Evolutionary conservation across 2,329 filamentous ascomycete genomes (phyloP).

Genomic region (Botryotinia globosa): DNA sequence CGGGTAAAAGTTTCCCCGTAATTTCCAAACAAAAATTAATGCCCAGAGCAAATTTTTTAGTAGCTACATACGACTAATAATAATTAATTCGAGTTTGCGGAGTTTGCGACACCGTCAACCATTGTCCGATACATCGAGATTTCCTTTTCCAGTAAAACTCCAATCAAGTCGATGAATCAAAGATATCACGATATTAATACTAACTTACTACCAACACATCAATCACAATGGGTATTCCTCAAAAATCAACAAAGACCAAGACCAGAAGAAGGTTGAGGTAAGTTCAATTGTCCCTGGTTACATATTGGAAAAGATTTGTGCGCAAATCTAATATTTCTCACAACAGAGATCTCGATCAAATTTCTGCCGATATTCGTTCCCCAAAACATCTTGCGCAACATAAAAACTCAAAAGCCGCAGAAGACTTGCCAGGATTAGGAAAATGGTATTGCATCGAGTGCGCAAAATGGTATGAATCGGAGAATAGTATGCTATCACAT

Average conservation of each 20-base stretch:
- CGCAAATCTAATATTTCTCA: slow-evolving; percentile 22
- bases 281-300: neutral
- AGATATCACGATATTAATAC: neutral
- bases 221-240: slow-evolving; percentile 61
- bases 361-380: slow-evolving; percentile 76
- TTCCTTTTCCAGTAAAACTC: neutral
- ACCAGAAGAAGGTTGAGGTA: slow-evolving; percentile 70
- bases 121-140: slow-evolving; percentile 1
- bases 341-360: slow-evolving; percentile 83
- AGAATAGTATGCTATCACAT: slow-evolving; percentile 72
- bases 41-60: neutral
- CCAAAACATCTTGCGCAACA: slow-evolving; percentile 77
- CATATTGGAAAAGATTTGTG: neutral
- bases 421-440: slow-evolving; percentile 86
- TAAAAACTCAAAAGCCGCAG: slow-evolving; percentile 72
- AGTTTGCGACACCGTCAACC: neutral
- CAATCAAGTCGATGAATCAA: neutral
- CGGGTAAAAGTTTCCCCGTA: slow-evolving; percentile 1
- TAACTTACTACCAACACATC: neutral
- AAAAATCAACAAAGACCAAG: slow-evolving; percentile 67
- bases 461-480: slow-evolving; percentile 93
- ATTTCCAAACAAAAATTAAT: neutral
- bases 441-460: slow-evolving; percentile 88
- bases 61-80: no score
- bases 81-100: neutral